phyloP scores from a whole-genome alignment of 2,329 filamentous ascomycete genomes.

The Colletotrichum endophyticum region DNA sequence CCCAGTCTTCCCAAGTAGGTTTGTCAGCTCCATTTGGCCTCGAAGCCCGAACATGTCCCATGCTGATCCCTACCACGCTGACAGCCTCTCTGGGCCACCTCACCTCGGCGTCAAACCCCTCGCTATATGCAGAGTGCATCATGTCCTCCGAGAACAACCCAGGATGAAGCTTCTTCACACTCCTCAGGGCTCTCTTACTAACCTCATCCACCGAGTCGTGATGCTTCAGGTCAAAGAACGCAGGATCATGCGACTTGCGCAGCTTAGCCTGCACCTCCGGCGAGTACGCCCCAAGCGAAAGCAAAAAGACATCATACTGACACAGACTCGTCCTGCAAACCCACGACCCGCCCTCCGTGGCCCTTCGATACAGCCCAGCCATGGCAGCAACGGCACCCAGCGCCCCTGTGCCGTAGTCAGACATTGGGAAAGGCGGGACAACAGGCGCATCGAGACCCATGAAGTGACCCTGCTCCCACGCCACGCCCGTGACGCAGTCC shows the following conservation, averaged over 20 bases:
- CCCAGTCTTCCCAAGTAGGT: constrained; percentile 58
- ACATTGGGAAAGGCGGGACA: constrained; percentile 62
- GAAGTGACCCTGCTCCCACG: constrained; percentile 55
- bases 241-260: constrained; percentile 49
- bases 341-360: constrained; percentile 36
- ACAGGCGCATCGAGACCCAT: constrained; percentile 62
- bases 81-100: constrained; percentile 44
- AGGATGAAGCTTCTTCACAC: constrained; percentile 47
- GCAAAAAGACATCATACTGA: constrained; percentile 40
- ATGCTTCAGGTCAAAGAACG: constrained; percentile 60
- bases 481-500: constrained; percentile 60
- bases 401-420: constrained; percentile 43
- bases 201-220: constrained; percentile 64
- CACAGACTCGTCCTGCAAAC: constrained; percentile 36
- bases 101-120: constrained; percentile 35
- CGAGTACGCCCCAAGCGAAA: constrained; percentile 50
- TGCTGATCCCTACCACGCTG: constrained; percentile 38
- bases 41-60: constrained; percentile 40
- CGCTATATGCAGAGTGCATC: constrained; percentile 33
- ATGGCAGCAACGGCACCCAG: constrained; percentile 37
- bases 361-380: constrained; percentile 35
- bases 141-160: constrained; percentile 31
- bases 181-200: constrained; percentile 56
- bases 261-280: constrained; percentile 50
- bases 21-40: constrained; percentile 55